A percentile compares a stretch with the other conserved stretches of the same genome.
Conservation (phyloP, 1,139 yeast genomes). For the Pichia sp. region DNA sequence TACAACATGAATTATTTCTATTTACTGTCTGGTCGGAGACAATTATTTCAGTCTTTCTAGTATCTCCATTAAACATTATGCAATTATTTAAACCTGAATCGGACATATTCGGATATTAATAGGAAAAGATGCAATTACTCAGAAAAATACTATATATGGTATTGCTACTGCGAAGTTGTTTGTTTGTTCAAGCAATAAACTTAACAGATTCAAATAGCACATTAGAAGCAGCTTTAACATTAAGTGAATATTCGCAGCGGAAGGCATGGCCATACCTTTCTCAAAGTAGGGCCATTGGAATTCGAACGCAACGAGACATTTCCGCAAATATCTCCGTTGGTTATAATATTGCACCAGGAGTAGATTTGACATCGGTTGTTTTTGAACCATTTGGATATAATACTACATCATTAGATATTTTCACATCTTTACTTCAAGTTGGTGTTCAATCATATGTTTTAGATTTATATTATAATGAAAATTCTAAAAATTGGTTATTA, state of each 20-base stretch:
- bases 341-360: constrained; percentile 52
- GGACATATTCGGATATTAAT: too few species aligned
- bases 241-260: constrained; percentile 7
- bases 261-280: constrained; percentile 20
- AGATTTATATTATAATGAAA: constrained; percentile 64
- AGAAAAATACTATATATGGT: neutral
- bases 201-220: neutral
- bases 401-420: constrained; percentile 32
- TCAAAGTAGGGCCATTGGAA: constrained; percentile 33
- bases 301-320: constrained; percentile 66
- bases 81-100: too few species aligned
- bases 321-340: constrained; percentile 50
- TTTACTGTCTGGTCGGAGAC: too few species aligned
- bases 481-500: constrained; percentile 51
- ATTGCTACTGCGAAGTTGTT: neutral
- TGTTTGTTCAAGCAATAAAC: neutral
- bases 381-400: constrained; percentile 51
- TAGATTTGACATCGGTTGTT: constrained; percentile 45
- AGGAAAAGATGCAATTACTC: too few species aligned
- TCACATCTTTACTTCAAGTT: constrained; percentile 37
- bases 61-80: too few species aligned
- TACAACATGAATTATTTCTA: too few species aligned
- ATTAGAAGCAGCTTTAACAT: constrained; percentile 1
- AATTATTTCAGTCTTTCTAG: too few species aligned
- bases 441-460: constrained; percentile 52